These are phyloP conservation scores for Fusarium pseudograminearum DNA, from an alignment of 2,329 filamentous ascomycete species.

Conservation along the genomic window DNA sequence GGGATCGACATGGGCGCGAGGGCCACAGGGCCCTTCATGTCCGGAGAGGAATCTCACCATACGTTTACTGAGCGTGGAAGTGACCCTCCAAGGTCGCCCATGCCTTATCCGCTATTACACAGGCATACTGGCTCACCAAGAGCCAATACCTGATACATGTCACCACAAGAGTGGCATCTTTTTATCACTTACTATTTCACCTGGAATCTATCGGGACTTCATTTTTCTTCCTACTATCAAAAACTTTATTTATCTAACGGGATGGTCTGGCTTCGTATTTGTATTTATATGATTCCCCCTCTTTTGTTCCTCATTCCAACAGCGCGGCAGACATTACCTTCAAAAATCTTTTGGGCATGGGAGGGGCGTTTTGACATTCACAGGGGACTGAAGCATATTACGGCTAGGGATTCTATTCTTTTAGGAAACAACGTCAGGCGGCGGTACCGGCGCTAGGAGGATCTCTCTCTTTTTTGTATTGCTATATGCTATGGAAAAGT, in stretches of 20 bases:
- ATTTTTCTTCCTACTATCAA: background rate
- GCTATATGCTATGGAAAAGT: slow-evolving; percentile 11
- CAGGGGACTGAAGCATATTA: slow-evolving; percentile 20
- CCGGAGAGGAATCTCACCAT: slow-evolving; percentile 46
- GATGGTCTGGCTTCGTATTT: slow-evolving; percentile 27
- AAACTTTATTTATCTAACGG: slow-evolving; percentile 1
- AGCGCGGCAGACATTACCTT: slow-evolving; percentile 22
- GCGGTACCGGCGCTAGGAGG: slow-evolving; percentile 18
- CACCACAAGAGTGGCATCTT: slow-evolving; percentile 16
- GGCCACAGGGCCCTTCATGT: slow-evolving; percentile 48
- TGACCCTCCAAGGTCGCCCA: slow-evolving; percentile 27
- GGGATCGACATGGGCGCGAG: slow-evolving; percentile 54
- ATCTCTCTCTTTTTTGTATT: slow-evolving; percentile 7
- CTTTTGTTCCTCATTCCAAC: slow-evolving; percentile 20
- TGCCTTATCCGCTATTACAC: slow-evolving; percentile 21
- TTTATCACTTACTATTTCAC: background rate
- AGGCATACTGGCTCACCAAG: background rate
- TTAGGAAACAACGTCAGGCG: slow-evolving; percentile 13
- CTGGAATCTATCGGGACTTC: background rate
- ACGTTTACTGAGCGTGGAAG: slow-evolving; percentile 48
- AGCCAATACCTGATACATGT: slow-evolving; percentile 1
- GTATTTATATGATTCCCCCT: slow-evolving; percentile 36
- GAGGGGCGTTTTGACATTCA: slow-evolving; percentile 40
- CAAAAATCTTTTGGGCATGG: slow-evolving; percentile 31
- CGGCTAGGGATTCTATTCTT: slow-evolving; percentile 3